Percentiles rank a stretch among this genome's conserved stretches.
These are phyloP conservation scores for Catunica adiposa DNA, from an alignment of 2,329 filamentous ascomycete genomes.

Conservation along the genomic window DNA sequence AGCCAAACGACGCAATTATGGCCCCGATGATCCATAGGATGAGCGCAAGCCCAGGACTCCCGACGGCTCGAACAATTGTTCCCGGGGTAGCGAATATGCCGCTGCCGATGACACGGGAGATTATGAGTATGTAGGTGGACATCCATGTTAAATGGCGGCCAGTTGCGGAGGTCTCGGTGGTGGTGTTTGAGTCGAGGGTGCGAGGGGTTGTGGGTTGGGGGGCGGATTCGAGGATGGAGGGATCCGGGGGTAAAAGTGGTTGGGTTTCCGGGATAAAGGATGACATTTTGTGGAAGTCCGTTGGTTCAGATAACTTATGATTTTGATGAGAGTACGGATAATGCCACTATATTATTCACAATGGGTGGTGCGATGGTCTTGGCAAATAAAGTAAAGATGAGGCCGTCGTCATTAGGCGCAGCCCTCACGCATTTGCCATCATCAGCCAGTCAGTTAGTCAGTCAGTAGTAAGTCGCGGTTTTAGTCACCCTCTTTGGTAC, in stretches of 20 bases:
- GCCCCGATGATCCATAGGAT: conserved; percentile 47
- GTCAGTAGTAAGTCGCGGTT: too few relatives aligned
- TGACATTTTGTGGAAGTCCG: neutral
- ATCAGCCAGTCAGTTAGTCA: too few relatives aligned
- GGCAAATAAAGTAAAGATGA: too few relatives aligned
- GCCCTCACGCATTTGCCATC: too few relatives aligned
- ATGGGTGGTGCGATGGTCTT: too few relatives aligned
- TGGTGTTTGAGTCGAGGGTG: conserved; percentile 37
- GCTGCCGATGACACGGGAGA: conserved; percentile 51
- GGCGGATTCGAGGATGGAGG: conserved; percentile 1
- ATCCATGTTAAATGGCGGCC: conserved; percentile 46
- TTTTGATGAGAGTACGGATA: neutral
- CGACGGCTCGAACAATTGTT: conserved; percentile 47
- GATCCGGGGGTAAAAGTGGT: conserved; percentile 1
- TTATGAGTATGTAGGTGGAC: conserved; percentile 49
- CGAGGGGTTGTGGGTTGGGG: neutral
- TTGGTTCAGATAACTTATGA: neutral
- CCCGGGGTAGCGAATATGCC: conserved; percentile 59
- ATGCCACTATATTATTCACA: neutral
- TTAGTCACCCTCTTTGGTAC: too few relatives aligned
- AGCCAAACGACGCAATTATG: conserved; percentile 41
- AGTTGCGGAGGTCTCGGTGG: conserved; percentile 40
- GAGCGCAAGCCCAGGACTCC: conserved; percentile 48
- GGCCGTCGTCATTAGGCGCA: too few relatives aligned
- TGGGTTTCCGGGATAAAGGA: conserved; percentile 5